Percentiles rank a stretch among this genome's conserved stretches.
These are phyloP conservation scores for Neurospora sp. DNA, from an alignment of 2,329 filamentous ascomycete species.

Conservation along the genomic window DNA sequence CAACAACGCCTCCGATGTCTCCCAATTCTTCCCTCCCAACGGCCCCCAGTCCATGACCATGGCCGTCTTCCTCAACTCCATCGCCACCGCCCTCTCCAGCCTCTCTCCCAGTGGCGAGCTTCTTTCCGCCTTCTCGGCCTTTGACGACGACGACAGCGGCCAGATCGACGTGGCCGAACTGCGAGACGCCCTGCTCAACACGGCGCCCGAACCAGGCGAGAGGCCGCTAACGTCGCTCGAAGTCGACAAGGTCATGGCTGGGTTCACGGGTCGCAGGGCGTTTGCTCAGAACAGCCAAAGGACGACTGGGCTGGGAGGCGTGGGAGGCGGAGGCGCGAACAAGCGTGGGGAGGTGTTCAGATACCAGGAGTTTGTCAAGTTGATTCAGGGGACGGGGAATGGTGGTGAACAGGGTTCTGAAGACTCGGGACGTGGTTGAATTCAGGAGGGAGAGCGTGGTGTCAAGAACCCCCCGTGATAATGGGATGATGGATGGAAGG, in stretches of 20 bases:
- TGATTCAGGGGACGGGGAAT: conserved; percentile 43
- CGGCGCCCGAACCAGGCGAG: conserved; percentile 65
- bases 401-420: conserved; percentile 22
- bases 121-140: conserved; percentile 82
- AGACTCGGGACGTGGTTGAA: conserved; percentile 15
- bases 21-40: conserved; percentile 70
- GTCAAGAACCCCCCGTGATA: not conserved
- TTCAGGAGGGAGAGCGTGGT: not conserved
- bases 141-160: conserved; percentile 91
- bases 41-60: conserved; percentile 67
- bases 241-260: conserved; percentile 77
- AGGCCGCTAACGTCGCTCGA: conserved; percentile 57
- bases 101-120: conserved; percentile 74
- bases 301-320: not conserved
- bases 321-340: conserved; percentile 34
- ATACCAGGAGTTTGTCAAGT: conserved; percentile 84
- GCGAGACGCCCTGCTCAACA: conserved; percentile 72
- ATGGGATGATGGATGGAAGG: not conserved
- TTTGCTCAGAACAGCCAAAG: conserved; percentile 54
- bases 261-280: conserved; percentile 73
- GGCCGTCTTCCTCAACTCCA: conserved; percentile 72
- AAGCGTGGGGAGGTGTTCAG: conserved; percentile 82
- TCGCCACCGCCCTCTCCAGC: conserved; percentile 63
- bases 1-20: conserved; percentile 58
- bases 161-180: conserved; percentile 80